Conservation (phyloP, 148 eudicot genomes). For the Persicaria tinctoria region DNA sequence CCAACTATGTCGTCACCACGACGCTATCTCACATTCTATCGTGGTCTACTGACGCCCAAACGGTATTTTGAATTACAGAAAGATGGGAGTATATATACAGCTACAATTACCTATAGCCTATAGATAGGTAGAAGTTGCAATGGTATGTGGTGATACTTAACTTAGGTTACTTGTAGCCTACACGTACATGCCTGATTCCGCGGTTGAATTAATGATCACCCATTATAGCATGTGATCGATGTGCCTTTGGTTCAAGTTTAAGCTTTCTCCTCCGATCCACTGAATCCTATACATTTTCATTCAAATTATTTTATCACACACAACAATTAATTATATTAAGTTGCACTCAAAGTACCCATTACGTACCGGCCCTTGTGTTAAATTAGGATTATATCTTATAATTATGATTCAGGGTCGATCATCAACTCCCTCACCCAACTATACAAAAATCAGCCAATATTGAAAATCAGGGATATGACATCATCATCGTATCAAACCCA, state of each 20-base stretch:
- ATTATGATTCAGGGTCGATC: not conserved
- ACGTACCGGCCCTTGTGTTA: not conserved
- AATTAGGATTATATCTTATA: not conserved
- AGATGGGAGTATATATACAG: no score
- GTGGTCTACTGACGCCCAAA: no score
- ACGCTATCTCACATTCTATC: no score
- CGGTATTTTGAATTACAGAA: no score
- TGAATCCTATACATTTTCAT: not conserved
- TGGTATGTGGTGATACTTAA: no score
- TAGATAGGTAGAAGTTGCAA: no score
- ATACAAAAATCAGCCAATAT: not conserved
- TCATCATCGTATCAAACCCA: not conserved
- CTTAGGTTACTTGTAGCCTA: no score
- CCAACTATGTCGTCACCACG: no score
- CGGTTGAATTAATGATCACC: no score
- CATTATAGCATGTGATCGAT: not conserved
- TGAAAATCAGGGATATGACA: not conserved
- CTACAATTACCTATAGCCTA: no score
- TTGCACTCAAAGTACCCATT: slow-evolving; percentile 1
- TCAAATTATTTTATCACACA: not conserved
- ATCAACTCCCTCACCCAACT: not conserved
- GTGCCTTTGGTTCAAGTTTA: not conserved
- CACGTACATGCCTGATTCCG: no score
- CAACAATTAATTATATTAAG: not conserved
- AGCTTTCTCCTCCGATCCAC: not conserved